phyloP scores from a whole-genome alignment of 345 rosid species.

The Carallia brachiata region DNA sequence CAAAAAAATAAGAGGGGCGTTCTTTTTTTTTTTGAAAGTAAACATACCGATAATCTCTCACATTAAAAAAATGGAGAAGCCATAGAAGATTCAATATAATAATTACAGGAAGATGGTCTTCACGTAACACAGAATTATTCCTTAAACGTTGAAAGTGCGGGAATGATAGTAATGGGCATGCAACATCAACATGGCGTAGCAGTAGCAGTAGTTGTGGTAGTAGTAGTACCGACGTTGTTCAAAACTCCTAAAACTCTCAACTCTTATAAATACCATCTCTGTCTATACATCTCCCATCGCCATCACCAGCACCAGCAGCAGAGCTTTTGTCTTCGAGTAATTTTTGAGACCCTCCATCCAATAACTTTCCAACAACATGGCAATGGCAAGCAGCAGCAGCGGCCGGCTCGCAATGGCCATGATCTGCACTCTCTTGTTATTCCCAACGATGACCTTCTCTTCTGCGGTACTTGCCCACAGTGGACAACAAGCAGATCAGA shows the following conservation, averaged over 20 bases:
- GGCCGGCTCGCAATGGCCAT: constrained; percentile 19
- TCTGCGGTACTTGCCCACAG: constrained; percentile 20
- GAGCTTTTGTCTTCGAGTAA: neutral
- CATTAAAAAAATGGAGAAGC: too few relatives aligned
- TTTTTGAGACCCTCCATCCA: neutral
- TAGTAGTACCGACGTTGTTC: constrained; percentile 37
- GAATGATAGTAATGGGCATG: constrained; percentile 3
- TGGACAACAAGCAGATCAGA: constrained; percentile 5
- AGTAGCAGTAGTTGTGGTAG: neutral
- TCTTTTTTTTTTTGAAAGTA: too few relatives aligned
- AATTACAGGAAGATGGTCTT: constrained; percentile 19
- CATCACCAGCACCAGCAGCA: constrained; percentile 3
- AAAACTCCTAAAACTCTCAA: constrained; percentile 3
- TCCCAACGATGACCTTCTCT: constrained; percentile 24
- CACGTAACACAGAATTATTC: constrained; percentile 24
- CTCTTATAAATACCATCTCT: constrained; percentile 14
- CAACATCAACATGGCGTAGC: neutral
- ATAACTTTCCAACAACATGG: constrained; percentile 29
- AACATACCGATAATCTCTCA: too few relatives aligned
- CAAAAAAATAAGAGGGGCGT: too few relatives aligned
- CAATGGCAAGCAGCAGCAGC: constrained; percentile 16
- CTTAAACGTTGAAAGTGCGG: too few relatives aligned
- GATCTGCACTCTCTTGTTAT: constrained; percentile 24
- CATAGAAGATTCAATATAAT: too few relatives aligned
- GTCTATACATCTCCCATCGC: neutral